These are phyloP conservation scores for Nitzschia sp. DNA, from an alignment of 108 stramenopile species.

Conservation along the genomic window DNA sequence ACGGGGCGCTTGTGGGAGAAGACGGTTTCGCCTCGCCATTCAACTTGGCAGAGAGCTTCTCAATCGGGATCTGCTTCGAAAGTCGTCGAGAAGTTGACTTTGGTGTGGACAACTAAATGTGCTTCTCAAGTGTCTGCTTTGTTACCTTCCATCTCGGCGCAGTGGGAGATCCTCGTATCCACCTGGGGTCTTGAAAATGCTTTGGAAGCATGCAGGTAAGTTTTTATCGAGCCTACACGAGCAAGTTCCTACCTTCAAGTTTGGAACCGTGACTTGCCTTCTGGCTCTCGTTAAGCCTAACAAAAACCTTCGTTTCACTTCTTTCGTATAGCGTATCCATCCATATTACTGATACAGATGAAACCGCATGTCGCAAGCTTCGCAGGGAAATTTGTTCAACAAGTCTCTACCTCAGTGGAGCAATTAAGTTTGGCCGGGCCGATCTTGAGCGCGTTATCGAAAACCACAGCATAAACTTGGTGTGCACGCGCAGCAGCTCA, in stretches of 20 bases:
- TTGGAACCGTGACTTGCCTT: no score
- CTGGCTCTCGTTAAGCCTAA: no score
- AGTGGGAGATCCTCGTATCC: slow-evolving; percentile 28
- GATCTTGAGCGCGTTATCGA: slow-evolving; percentile 30
- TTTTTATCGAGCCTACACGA: no score
- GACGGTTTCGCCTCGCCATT: slow-evolving; percentile 27
- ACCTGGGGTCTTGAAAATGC: slow-evolving; percentile 42
- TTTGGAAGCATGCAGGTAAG: slow-evolving; percentile 28
- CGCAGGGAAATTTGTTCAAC: slow-evolving; percentile 16
- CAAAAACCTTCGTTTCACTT: no score
- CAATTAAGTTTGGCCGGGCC: slow-evolving; percentile 28
- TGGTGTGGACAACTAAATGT: slow-evolving; percentile 44
- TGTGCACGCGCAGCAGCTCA: slow-evolving; percentile 14
- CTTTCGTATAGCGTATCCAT: no score
- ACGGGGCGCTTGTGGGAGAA: slow-evolving; percentile 32
- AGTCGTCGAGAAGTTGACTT: slow-evolving; percentile 23
- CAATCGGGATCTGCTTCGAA: not conserved
- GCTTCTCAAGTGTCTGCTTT: slow-evolving; percentile 28
- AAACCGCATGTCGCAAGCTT: slow-evolving; percentile 17
- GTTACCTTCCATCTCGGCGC: slow-evolving; percentile 34
- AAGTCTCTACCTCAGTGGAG: slow-evolving; percentile 12
- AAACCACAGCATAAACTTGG: slow-evolving; percentile 33
- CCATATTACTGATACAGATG: slow-evolving; percentile 37
- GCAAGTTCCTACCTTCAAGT: no score
- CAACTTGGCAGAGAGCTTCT: not conserved